Percentiles rank a stretch among this genome's conserved stretches.
Evolutionary conservation across 1,284 basidiomycete genomes (phyloP).

Genomic region (Trametes versicolor): DNA sequence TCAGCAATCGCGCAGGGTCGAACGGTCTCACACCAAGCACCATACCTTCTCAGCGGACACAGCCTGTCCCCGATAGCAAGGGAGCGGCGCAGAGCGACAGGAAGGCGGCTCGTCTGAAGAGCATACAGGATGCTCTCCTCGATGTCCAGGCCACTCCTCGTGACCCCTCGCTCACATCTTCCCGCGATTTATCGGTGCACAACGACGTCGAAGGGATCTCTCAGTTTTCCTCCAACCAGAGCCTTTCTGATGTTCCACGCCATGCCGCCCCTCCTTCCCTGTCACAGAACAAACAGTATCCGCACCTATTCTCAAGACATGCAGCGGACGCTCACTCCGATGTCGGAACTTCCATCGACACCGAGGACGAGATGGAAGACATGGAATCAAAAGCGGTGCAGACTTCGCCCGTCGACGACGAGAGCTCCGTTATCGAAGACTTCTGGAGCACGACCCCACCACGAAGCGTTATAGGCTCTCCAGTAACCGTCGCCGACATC

Average conservation of each 20-base stretch:
- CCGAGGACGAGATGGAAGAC: conserved; percentile 28
- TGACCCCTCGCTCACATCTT: conserved; percentile 14
- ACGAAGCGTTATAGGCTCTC: conserved; percentile 17
- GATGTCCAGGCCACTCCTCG: conserved; percentile 22
- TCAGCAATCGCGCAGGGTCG: not conserved
- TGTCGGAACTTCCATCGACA: conserved; percentile 27
- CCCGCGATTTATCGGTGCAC: conserved; percentile 11
- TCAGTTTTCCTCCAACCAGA: conserved; percentile 6
- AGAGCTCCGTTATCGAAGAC: conserved; percentile 23
- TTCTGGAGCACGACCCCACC: conserved; percentile 16
- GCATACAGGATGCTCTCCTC: conserved; percentile 29
- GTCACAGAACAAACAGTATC: conserved; percentile 22
- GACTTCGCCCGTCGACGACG: conserved; percentile 28
- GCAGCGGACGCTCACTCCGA: conserved; percentile 23
- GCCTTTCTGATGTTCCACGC: conserved; percentile 25
- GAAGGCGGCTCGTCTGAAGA: conserved; percentile 24
- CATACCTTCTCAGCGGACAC: conserved; percentile 15
- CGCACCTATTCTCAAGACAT: conserved; percentile 10
- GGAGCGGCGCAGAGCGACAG: conserved; percentile 11
- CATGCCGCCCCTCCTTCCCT: conserved; percentile 23
- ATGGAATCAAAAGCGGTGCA: conserved; percentile 30
- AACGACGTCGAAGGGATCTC: conserved; percentile 7
- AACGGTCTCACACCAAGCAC: conserved; percentile 14
- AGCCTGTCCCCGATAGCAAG: conserved; percentile 16
- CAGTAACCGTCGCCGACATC: conserved; percentile 11